These are phyloP conservation scores for Nitzschia sp. DNA, from an alignment of 108 stramenopile species.

Conservation along the genomic window DNA sequence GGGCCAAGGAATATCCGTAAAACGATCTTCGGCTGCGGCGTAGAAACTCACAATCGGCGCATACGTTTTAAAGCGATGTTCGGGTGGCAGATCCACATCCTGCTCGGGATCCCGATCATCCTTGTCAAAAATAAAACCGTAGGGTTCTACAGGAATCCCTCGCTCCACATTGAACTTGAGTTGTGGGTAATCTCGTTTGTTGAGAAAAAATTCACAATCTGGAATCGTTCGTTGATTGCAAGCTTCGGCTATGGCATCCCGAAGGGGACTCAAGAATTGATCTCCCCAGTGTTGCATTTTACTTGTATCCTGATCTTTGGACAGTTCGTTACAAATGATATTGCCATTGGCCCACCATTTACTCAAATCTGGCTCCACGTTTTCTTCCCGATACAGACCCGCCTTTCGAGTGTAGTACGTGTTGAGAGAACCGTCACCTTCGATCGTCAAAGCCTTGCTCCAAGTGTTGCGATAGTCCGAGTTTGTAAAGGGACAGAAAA, in stretches of 20 bases:
- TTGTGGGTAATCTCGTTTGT: slow-evolving; percentile 99
- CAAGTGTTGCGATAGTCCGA: slow-evolving; percentile 90
- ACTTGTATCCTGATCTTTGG: slow-evolving; percentile 60
- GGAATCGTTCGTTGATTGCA: slow-evolving; percentile 87
- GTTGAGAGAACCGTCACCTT: slow-evolving; percentile 82
- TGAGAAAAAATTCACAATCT: slow-evolving; percentile 99
- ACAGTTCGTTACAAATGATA: slow-evolving; percentile 98
- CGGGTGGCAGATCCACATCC: slow-evolving; percentile 86
- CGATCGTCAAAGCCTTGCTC: slow-evolving; percentile 72
- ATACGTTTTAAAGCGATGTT: slow-evolving; percentile 85
- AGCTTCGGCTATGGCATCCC: slow-evolving; percentile 95
- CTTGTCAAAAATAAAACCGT: slow-evolving; percentile 98
- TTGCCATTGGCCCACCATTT: slow-evolving; percentile 99
- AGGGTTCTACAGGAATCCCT: slow-evolving; percentile 93
- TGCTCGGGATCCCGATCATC: slow-evolving; percentile 95
- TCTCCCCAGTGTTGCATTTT: slow-evolving; percentile 96
- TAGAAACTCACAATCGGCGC: slow-evolving; percentile 98
- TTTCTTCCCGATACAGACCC: slow-evolving; percentile 87
- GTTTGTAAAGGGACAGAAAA: slow-evolving; percentile 96
- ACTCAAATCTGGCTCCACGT: slow-evolving; percentile 81
- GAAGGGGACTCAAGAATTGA: slow-evolving; percentile 92
- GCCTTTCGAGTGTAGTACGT: slow-evolving; percentile 87
- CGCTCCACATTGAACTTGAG: slow-evolving; percentile 91
- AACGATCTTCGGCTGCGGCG: slow-evolving; percentile 80
- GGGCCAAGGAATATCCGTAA: slow-evolving; percentile 98